Conservation (phyloP, 768 basidiomycete genomes). For the Lactarius sp. region DNA sequence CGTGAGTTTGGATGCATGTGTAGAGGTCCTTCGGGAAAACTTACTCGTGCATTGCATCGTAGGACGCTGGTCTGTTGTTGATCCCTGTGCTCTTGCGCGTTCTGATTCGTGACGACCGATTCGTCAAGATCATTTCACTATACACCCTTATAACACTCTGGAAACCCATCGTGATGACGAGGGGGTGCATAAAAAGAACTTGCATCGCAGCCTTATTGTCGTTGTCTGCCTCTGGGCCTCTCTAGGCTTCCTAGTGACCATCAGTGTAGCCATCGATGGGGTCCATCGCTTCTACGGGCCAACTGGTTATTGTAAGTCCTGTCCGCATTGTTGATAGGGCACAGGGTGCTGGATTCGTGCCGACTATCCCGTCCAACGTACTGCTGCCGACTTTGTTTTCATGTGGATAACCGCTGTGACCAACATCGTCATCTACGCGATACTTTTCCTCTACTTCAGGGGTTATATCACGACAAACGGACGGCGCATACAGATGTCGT, state of each 20-base stretch:
- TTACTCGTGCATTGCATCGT: not conserved
- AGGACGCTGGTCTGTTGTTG: constrained; percentile 9
- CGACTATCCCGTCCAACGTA: too few species aligned
- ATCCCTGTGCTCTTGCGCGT: not conserved
- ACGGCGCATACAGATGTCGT: too few species aligned
- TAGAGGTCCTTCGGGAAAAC: not conserved
- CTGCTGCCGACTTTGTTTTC: too few species aligned
- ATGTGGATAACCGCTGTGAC: too few species aligned
- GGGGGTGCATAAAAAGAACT: too few species aligned
- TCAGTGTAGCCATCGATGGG: constrained; percentile 33
- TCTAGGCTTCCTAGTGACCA: constrained; percentile 39
- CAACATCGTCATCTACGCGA: too few species aligned
- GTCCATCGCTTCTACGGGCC: constrained; percentile 38
- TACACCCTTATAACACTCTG: constrained; percentile 38
- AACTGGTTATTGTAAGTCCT: too few species aligned
- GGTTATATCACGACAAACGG: too few species aligned
- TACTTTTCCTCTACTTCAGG: too few species aligned
- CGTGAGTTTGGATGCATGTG: constrained; percentile 9
- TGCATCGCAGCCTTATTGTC: constrained; percentile 22
- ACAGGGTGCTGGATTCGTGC: too few species aligned
- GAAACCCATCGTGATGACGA: not conserved
- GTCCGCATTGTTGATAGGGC: too few species aligned
- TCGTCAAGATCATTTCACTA: constrained; percentile 34
- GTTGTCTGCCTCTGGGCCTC: constrained; percentile 35
- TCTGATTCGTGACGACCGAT: not conserved